These are phyloP conservation scores for Pichia scutulata DNA, from an alignment of 805 yeast genomes.

Conservation along the genomic window DNA sequence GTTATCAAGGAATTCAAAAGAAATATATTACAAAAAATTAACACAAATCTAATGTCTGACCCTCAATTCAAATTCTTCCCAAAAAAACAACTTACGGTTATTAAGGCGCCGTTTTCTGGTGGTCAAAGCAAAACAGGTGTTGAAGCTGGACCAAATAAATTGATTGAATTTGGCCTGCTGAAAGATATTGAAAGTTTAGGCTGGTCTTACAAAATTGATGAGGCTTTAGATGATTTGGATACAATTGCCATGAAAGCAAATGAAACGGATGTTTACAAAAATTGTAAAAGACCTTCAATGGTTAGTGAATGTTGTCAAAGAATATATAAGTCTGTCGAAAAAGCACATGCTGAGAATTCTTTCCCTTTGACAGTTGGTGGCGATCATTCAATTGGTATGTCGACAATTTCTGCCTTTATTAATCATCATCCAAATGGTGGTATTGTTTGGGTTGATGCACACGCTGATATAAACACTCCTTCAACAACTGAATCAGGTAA, in stretches of 20 bases:
- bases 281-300: conserved; percentile 63
- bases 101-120: conserved; percentile 90
- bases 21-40: background rate
- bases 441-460: conserved; percentile 94
- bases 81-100: conserved; percentile 52
- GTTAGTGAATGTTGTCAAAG: conserved; percentile 67
- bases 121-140: conserved; percentile 95
- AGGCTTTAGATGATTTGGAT: conserved; percentile 46
- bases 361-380: conserved; percentile 90
- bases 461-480: conserved; percentile 93
- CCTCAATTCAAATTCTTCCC: conserved; percentile 45
- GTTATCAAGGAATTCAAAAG: background rate
- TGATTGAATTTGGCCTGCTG: conserved; percentile 65
- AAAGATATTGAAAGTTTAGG: conserved; percentile 58
- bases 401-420: conserved; percentile 81
- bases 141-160: conserved; percentile 83
- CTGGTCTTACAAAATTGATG: conserved; percentile 51
- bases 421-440: conserved; percentile 80
- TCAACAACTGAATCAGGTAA: conserved; percentile 79
- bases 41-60: background rate
- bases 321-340: conserved; percentile 53
- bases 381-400: conserved; percentile 94
- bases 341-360: conserved; percentile 38
- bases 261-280: conserved; percentile 42
- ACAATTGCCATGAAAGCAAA: conserved; percentile 37